Conservation (phyloP, 805 yeast genomes). For the Diddensiella transvaalensis region DNA sequence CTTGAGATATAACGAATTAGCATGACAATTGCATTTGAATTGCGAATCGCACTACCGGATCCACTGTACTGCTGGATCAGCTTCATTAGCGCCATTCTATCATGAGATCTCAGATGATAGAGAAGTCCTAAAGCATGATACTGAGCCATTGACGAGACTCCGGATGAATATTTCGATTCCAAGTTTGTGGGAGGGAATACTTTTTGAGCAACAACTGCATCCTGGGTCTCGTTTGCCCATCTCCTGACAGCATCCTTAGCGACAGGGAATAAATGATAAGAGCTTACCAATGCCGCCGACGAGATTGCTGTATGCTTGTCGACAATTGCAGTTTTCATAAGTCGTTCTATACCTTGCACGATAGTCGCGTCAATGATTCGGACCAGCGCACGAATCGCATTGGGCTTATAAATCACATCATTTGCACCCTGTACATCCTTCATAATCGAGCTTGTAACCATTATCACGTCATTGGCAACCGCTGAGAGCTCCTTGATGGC, state of each 20-base stretch:
- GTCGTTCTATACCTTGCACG: conserved; percentile 88
- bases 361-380: conserved; percentile 82
- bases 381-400: conserved; percentile 88
- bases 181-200: conserved; percentile 25
- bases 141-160: conserved; percentile 73
- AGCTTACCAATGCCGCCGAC: conserved; percentile 89
- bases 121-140: conserved; percentile 93
- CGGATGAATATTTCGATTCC: conserved; percentile 29
- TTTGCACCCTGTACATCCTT: conserved; percentile 88
- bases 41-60: conserved; percentile 56
- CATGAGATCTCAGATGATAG: conserved; percentile 83
- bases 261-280: conserved; percentile 84
- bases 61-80: conserved; percentile 72
- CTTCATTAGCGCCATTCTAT: conserved; percentile 89
- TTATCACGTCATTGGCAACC: conserved; percentile 84
- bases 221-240: conserved; percentile 92
- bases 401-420: conserved; percentile 80
- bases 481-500: conserved; percentile 88
- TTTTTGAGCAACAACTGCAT: conserved; percentile 69
- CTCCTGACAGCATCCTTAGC: conserved; percentile 90
- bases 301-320: conserved; percentile 84
- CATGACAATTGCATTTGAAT: conserved; percentile 80
- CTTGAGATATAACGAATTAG: conserved; percentile 78
- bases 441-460: conserved; percentile 98
- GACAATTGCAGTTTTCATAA: conserved; percentile 88